Conservation (phyloP, 148 eudicot genomes). For the Chenopodium berlandieri region DNA sequence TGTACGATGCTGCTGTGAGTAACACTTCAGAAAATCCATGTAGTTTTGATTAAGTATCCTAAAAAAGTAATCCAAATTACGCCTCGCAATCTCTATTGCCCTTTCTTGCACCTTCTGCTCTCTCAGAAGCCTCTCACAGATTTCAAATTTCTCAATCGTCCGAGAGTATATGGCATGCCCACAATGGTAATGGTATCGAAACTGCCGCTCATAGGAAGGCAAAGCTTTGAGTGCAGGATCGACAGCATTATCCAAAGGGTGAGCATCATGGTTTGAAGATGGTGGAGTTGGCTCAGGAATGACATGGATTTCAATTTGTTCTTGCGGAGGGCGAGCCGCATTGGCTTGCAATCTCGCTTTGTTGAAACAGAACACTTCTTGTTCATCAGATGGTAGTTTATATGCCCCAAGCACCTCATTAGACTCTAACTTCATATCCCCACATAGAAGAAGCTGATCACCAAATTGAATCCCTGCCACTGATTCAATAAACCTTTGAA, state of each 20-base stretch:
- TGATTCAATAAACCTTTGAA: constrained; percentile 62
- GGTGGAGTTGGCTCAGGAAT: constrained; percentile 54
- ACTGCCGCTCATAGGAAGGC: constrained; percentile 89
- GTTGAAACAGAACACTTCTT: constrained; percentile 77
- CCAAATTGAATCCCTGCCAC: constrained; percentile 54
- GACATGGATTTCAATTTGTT: constrained; percentile 50
- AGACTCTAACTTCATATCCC: constrained; percentile 76
- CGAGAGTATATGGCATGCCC: constrained; percentile 71
- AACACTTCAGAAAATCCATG: constrained; percentile 69
- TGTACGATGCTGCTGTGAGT: constrained; percentile 58
- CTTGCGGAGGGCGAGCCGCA: constrained; percentile 64
- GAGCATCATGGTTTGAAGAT: constrained; percentile 51
- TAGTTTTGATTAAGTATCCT: constrained; percentile 71
- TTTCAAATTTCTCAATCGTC: constrained; percentile 43
- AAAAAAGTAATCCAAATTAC: constrained; percentile 74
- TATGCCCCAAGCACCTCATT: constrained; percentile 63
- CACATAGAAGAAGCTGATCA: constrained; percentile 88
- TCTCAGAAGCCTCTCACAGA: constrained; percentile 59
- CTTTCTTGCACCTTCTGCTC: constrained; percentile 91
- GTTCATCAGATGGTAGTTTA: constrained; percentile 71
- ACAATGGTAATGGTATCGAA: constrained; percentile 80
- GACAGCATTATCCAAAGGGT: constrained; percentile 78
- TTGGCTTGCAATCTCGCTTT: constrained; percentile 74
- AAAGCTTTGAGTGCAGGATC: constrained; percentile 95
- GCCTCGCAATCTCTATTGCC: constrained; percentile 91